Conservation (phyloP, 177 flowering plant genomes). For the Tripterygium wilfordii region DNA sequence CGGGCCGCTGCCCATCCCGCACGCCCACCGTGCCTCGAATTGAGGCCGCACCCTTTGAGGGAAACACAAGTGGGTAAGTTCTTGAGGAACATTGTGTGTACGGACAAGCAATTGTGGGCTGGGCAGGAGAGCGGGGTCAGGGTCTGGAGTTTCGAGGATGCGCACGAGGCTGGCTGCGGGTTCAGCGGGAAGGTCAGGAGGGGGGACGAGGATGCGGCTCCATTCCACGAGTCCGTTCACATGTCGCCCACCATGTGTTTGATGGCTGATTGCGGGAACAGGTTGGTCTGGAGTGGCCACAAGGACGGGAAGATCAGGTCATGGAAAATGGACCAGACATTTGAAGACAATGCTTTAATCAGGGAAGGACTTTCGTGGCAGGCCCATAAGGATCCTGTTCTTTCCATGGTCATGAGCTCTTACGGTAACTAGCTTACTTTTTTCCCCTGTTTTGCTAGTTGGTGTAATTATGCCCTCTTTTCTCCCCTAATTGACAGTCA, state of each 20-base stretch:
- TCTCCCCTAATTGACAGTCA: background rate
- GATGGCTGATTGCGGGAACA: conserved; percentile 56
- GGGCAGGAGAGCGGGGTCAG: conserved; percentile 83
- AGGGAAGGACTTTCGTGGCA: conserved; percentile 82
- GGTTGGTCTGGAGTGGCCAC: conserved; percentile 88
- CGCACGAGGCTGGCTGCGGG: conserved; percentile 43
- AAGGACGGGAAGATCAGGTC: conserved; percentile 93
- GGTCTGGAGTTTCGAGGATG: conserved; percentile 56
- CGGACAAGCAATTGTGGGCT: conserved; percentile 85
- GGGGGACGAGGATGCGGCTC: conserved; percentile 92
- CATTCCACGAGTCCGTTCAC: conserved; percentile 61
- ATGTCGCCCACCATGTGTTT: conserved; percentile 66
- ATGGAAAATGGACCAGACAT: conserved; percentile 76
- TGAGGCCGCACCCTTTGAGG: conserved; percentile 86
- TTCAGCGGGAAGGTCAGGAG: conserved; percentile 36
- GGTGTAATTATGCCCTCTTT: too few relatives aligned
- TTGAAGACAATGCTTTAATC: conserved; percentile 36
- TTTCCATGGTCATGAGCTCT: conserved; percentile 58
- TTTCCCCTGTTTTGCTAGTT: background rate
- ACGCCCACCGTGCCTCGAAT: conserved; percentile 75
- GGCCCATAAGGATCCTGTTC: conserved; percentile 81
- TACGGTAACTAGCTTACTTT: conserved; percentile 41
- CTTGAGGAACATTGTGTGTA: conserved; percentile 62
- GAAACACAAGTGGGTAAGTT: conserved; percentile 86
- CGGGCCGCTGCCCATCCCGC: conserved; percentile 73